Conservation (phyloP, 192 early-diverging fungal genomes). For the Backusella macrospora region DNA sequence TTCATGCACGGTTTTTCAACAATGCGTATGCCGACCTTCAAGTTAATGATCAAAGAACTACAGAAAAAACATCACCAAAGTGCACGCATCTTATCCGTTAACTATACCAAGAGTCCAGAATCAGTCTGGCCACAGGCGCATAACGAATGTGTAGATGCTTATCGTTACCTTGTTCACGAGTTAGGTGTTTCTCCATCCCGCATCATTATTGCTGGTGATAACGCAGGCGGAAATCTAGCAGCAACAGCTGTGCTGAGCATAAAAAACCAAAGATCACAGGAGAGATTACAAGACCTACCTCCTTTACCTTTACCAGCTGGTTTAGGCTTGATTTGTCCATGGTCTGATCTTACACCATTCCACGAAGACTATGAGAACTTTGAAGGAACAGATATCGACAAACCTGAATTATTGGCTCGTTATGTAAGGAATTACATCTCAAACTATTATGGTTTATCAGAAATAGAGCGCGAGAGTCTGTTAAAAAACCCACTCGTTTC, state of each 20-base stretch:
- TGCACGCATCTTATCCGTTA: slow-evolving; percentile 13
- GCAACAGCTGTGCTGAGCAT: not conserved
- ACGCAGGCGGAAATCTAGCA: slow-evolving; percentile 24
- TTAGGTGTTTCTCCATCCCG: not conserved
- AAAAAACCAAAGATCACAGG: not conserved
- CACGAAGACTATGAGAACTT: not conserved
- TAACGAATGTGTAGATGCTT: slow-evolving; percentile 13
- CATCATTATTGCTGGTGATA: slow-evolving; percentile 12
- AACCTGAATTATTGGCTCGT: not conserved
- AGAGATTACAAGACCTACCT: not conserved
- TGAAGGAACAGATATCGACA: not conserved
- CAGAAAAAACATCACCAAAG: not conserved
- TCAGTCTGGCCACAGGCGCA: slow-evolving; percentile 10
- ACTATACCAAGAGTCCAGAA: slow-evolving; percentile 6
- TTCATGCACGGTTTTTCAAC: slow-evolving; percentile 13
- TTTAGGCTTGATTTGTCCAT: slow-evolving; percentile 9
- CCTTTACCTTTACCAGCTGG: slow-evolving; percentile 23
- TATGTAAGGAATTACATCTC: not conserved
- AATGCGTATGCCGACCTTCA: slow-evolving; percentile 14
- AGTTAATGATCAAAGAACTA: not conserved
- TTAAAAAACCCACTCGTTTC: slow-evolving; percentile 6
- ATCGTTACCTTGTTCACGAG: slow-evolving; percentile 15
- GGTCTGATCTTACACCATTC: slow-evolving; percentile 1
- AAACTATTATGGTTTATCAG: not conserved
- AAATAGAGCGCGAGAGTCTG: not conserved